Evolutionary conservation across 495 filamentous ascomycete genomes (phyloP), one percentile per base, ranked within the genome.

Genomic region (Aspergillus egyptiacus): DNA sequence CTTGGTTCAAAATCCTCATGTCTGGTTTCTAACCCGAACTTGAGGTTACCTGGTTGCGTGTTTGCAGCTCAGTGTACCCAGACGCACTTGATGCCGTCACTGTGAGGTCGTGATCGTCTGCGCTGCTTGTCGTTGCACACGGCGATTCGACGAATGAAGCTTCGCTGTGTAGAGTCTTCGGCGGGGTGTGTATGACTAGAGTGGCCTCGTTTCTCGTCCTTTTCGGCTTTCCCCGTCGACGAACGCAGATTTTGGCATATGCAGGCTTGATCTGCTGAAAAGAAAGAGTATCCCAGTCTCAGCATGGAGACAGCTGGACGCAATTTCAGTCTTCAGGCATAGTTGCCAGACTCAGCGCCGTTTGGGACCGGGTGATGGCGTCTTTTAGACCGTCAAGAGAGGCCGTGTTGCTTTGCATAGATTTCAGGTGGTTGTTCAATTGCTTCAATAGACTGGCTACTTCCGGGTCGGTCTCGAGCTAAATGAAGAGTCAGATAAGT

Each of bases 351-450:
- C 72, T 72, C 50, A 84, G 61, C n/a, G 75, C 71, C 27, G 68
- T 72, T 50, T 74, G 71, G 17, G 75, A 73, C 33, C 66, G 59
- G 37, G 62, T 59, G 41, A 83, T 71, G 9, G 77, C 77, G 32
- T 78, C 73, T 10, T 62, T 55, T 34, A 83, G 66, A 3, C 73
- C 80, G 6, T 65, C 46, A 10, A 82, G 64, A 23, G 76, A 73
- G n/a, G 64, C 67, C 2, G 68, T 63, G 51, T 82, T 83, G 38
- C 60, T 71, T 45, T 76, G 70, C 67, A 84, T 74, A 23, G 72
- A 80, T 51, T 75, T 72, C 19, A 83, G 63, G 60, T 82, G 80
- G 33, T 70, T 67, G 38, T 71, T 64, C 9, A 84, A 60, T 52
- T 81, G 74, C 43, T 62, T 66, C 44, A 74, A 54, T 24, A 75